phyloP scores from a whole-genome alignment of 306 rosid genomes.

The Ormosia emarginata region DNA sequence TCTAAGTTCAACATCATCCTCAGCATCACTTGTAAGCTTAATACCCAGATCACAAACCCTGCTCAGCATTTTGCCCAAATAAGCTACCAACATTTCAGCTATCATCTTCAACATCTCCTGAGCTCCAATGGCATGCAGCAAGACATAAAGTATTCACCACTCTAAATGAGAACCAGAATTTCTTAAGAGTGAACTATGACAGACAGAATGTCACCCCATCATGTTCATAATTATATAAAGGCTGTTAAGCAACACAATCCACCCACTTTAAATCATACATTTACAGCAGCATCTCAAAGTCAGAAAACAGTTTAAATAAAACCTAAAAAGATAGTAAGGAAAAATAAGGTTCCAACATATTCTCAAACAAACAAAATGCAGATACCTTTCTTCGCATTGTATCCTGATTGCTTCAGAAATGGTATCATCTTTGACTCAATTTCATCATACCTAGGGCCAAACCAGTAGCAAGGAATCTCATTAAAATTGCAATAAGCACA shows the following conservation, averaged over 20 bases:
- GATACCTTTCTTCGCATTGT: conserved; percentile 93
- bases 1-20: background rate
- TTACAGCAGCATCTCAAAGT: background rate
- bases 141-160: background rate
- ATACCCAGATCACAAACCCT: background rate
- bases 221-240: background rate
- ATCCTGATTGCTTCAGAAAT: conserved; percentile 79
- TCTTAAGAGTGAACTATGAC: conserved; percentile 5
- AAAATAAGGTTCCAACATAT: background rate
- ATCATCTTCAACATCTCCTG: background rate
- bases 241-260: background rate
- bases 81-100: background rate
- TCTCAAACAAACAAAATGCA: background rate
- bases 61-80: background rate
- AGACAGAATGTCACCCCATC: background rate
- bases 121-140: conserved; percentile 2
- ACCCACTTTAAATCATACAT: background rate
- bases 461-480: background rate
- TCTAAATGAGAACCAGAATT: conserved; percentile 2
- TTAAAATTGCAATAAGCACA: background rate
- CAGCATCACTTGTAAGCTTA: background rate
- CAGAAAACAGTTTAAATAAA: background rate
- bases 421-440: conserved; percentile 93
- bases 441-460: conserved; percentile 75
- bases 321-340: background rate